Base-by-base conservation (phyloP, 495 filamentous ascomycete species). In the Lasiosphaeria hispida region DNA sequence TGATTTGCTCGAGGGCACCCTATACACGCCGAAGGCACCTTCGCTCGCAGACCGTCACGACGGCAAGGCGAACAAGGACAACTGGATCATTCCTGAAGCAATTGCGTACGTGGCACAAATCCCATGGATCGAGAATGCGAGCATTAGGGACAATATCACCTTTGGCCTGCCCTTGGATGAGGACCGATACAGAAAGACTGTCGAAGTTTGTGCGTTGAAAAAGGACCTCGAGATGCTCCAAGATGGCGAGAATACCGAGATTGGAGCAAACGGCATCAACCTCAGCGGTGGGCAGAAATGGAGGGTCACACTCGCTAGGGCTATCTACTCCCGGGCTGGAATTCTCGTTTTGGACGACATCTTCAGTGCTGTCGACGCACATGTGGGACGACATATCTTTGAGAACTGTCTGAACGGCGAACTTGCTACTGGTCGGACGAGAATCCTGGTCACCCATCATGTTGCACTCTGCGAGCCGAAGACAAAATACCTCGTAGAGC, bases 61-160 rank as follows among this genome's bases (percentile, higher is more conserved):
- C 57, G 48, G 67, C 50, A 80, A 79, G 60, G 87, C 86, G 0
- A 86, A 81, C 33, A 79, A 69, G 44, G 80, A 75, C 41, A 84
- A 90, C 51, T 92, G 88, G 88, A 83, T 89, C 49, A 77, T 90
- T 17, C 82, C 86, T 13, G 77, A 77, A 1, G 77, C 83, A 0
- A 82, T 91, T 45, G 89, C 89, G 0, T 94, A 86, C 66, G 88
- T 94, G 30, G 84, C 87, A 6, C 90, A 94, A 67, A 89, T 87
- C 14, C 89, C 89, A 0, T 94, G 89, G 89, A 91, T 94, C 56
- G 89, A 92, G 60, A 92, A 92, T 61, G 87, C 87, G 0, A 88
- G 80, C 7, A 85, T 94, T 61, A 84, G 79, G 56, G 83, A 88
- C 14, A 91, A 91, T 55, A 87, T 94, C 45, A 64, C 89, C 0